Conservation (phyloP, 1,139 yeast species). For the Kluyveromyces sp. region DNA sequence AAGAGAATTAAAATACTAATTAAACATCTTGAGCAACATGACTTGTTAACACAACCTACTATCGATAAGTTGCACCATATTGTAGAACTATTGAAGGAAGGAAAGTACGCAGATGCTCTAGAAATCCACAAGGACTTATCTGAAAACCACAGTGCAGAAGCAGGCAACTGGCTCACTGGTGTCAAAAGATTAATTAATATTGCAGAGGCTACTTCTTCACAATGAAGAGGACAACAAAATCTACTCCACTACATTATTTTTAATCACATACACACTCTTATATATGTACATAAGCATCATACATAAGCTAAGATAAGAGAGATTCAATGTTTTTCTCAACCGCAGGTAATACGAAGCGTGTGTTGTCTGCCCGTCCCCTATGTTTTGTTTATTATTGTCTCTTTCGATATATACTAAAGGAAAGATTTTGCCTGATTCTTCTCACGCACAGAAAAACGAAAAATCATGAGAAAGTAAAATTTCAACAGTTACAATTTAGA, state of each 20-base stretch:
- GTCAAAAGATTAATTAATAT: conserved; percentile 81
- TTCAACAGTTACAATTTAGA: too few species aligned
- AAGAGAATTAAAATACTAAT: conserved; percentile 70
- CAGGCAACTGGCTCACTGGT: conserved; percentile 92
- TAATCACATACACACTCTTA: neutral
- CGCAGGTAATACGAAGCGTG: too few species aligned
- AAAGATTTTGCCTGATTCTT: too few species aligned
- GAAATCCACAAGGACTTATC: conserved; percentile 52
- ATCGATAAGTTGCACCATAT: conserved; percentile 47
- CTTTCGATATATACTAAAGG: too few species aligned
- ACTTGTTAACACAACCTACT: conserved; percentile 52
- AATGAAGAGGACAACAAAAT: neutral
- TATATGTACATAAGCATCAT: too few species aligned
- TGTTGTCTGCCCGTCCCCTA: too few species aligned
- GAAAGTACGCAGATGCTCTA: conserved; percentile 56
- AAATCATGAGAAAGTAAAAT: too few species aligned
- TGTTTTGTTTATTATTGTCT: too few species aligned
- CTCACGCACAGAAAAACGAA: too few species aligned
- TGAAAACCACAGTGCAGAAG: conserved; percentile 60
- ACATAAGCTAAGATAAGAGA: too few species aligned
- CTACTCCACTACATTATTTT: neutral
- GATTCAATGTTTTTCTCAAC: too few species aligned
- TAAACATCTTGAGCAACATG: conserved; percentile 74
- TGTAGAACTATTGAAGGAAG: conserved; percentile 42
- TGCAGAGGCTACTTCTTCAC: conserved; percentile 35